Evolutionary conservation across 2,329 filamentous ascomycete species (phyloP).

Genomic region (Claviceps digitariae): DNA sequence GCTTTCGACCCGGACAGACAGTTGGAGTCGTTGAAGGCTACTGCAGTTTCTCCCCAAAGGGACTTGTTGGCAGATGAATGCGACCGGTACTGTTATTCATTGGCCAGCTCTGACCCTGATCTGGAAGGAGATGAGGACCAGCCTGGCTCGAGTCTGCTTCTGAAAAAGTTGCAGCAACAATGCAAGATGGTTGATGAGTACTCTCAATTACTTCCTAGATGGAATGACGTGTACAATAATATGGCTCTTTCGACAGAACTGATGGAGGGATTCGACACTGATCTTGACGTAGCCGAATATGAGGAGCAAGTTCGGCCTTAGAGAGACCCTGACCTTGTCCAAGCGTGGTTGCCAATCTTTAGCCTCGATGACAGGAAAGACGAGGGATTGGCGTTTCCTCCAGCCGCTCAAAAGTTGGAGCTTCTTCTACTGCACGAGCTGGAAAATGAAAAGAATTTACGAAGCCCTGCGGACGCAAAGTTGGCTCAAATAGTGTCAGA

Average conservation of each 20-base stretch:
- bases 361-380: conserved; percentile 3
- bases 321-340: conserved; percentile 4
- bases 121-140: neutral
- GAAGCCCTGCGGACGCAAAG: neutral
- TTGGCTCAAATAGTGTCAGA: conserved; percentile 1
- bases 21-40: conserved; percentile 8
- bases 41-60: neutral
- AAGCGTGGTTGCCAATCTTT: conserved; percentile 4
- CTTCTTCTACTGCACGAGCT: conserved; percentile 4
- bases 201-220: conserved; percentile 1
- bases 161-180: neutral
- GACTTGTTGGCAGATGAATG: neutral
- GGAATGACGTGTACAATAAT: neutral
- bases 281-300: conserved; percentile 2
- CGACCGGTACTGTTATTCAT: neutral
- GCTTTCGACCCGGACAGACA: conserved; percentile 17
- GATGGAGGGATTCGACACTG: neutral
- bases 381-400: conserved; percentile 4
- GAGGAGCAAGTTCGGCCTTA: conserved; percentile 1
- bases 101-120: neutral
- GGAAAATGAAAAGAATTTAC: neutral
- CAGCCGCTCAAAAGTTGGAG: neutral
- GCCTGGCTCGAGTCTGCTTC: neutral
- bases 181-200: neutral
- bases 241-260: conserved; percentile 1